Percentiles rank a stretch among this genome's conserved stretches.
Conservation (phyloP, 176 grass and related monocot genomes). For the Triticum turgidum region DNA sequence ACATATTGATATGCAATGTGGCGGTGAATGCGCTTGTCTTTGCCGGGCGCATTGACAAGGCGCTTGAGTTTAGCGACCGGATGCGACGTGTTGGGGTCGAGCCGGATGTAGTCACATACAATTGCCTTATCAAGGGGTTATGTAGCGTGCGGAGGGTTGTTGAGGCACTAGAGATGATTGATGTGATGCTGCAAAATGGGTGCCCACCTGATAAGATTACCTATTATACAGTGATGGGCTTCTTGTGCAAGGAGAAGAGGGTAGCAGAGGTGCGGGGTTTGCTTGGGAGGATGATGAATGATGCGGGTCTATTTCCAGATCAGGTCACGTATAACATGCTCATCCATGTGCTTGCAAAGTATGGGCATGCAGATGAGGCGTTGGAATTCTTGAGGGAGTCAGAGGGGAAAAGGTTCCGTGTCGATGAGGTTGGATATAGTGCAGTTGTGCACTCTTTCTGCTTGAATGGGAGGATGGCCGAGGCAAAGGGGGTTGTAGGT, state of each 20-base stretch:
- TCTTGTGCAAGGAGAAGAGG: constrained; percentile 82
- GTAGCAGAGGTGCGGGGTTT: constrained; percentile 60
- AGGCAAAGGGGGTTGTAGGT: constrained; percentile 71
- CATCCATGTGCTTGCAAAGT: constrained; percentile 77
- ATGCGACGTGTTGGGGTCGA: constrained; percentile 61
- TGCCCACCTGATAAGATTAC: constrained; percentile 78
- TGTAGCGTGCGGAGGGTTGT: constrained; percentile 49
- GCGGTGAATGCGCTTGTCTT: constrained; percentile 72
- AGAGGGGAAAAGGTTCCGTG: constrained; percentile 65
- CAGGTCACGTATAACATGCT: constrained; percentile 86
- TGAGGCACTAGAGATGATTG: constrained; percentile 61
- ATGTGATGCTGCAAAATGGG: constrained; percentile 56
- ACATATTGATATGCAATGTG: constrained; percentile 69
- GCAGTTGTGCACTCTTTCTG: constrained; percentile 79
- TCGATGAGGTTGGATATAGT: constrained; percentile 80
- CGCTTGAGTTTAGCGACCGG: constrained; percentile 55
- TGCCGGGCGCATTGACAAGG: constrained; percentile 64
- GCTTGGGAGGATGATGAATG: constrained; percentile 57
- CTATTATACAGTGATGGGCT: constrained; percentile 86
- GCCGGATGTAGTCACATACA: constrained; percentile 58
- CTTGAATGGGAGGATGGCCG: constrained; percentile 63
- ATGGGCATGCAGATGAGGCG: constrained; percentile 83
- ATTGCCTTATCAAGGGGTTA: constrained; percentile 87
- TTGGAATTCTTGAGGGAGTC: constrained; percentile 75
- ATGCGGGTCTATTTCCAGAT: constrained; percentile 67